A percentile compares a stretch with the other conserved stretches of the same genome.
Conservation (phyloP, 208 protist genomes). For the Leishmania martiniquensis region DNA sequence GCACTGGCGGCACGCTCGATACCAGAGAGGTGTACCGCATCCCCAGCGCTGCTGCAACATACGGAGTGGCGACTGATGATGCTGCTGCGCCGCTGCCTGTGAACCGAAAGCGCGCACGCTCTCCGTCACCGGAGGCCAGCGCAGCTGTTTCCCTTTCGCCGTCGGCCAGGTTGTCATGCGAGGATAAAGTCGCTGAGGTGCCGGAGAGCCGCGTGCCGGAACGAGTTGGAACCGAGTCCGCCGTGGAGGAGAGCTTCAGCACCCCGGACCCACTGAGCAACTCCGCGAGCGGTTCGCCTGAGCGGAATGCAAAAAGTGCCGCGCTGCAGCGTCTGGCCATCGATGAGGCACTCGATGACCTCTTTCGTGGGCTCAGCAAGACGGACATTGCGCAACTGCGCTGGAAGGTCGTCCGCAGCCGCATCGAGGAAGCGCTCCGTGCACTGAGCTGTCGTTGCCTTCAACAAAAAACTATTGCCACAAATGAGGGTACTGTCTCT, state of each 20-base stretch:
- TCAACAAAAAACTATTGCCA: not conserved
- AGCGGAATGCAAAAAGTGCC: constrained; percentile 3
- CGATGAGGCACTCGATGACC: constrained; percentile 29
- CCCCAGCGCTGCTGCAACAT: not conserved
- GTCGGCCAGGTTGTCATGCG: not conserved
- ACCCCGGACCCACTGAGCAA: not conserved
- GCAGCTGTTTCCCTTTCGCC: constrained; percentile 19
- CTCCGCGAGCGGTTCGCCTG: not conserved
- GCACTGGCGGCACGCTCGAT: not conserved
- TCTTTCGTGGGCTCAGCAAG: constrained; percentile 48
- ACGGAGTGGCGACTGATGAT: not conserved
- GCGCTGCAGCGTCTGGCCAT: constrained; percentile 22
- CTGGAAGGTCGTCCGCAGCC: constrained; percentile 51
- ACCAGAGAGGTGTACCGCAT: not conserved
- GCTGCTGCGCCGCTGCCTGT: not conserved
- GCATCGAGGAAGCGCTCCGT: constrained; percentile 39
- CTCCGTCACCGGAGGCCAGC: constrained; percentile 4
- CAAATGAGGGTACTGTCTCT: not conserved
- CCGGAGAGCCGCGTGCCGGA: not conserved
- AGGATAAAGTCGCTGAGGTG: not conserved
- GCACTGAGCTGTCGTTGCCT: not conserved
- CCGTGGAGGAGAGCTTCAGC: constrained; percentile 13
- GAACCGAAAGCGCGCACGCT: constrained; percentile 20
- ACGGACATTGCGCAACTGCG: constrained; percentile 55
- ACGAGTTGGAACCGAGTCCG: constrained; percentile 16